Conservation (phyloP, 2,329 filamentous ascomycete species). For the Cladosporium colombiae region DNA sequence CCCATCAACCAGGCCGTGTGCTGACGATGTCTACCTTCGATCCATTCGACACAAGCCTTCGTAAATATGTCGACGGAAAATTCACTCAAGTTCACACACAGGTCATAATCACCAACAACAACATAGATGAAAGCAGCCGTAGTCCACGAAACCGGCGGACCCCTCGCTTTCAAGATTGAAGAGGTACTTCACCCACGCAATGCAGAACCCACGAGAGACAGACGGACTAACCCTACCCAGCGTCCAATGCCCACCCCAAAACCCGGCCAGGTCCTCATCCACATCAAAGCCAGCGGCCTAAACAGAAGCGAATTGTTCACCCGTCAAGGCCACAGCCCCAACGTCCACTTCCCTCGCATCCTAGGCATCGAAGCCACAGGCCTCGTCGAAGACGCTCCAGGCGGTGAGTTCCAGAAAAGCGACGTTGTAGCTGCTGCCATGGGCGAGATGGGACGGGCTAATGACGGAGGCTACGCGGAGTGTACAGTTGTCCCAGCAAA, state of each 20-base stretch:
- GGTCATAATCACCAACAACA: background rate
- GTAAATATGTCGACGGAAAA: background rate
- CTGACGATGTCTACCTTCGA: background rate
- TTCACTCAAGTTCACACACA: background rate
- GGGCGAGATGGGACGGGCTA: constrained; percentile 50
- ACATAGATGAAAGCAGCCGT: constrained; percentile 48
- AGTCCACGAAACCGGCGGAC: constrained; percentile 42
- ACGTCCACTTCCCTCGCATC: constrained; percentile 46
- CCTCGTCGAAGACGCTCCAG: constrained; percentile 41
- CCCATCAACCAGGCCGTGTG: background rate
- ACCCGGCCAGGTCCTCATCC: constrained; percentile 45
- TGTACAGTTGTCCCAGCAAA: constrained; percentile 47
- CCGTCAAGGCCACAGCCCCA: constrained; percentile 46
- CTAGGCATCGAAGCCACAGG: constrained; percentile 52
- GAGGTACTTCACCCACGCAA: background rate
- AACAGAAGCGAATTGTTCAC: constrained; percentile 52
- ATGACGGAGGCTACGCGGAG: constrained; percentile 53
- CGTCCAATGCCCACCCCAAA: constrained; percentile 43
- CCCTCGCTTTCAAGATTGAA: constrained; percentile 43
- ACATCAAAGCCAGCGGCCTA: constrained; percentile 48
- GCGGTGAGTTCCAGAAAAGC: constrained; percentile 42
- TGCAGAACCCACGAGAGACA: constrained; percentile 14
- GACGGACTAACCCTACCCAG: constrained; percentile 37
- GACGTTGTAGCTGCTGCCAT: constrained; percentile 50
- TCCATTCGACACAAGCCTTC: background rate